phyloP scores from a whole-genome alignment of 2,329 filamentous ascomycete genomes.

The Aspergillus sp. region DNA sequence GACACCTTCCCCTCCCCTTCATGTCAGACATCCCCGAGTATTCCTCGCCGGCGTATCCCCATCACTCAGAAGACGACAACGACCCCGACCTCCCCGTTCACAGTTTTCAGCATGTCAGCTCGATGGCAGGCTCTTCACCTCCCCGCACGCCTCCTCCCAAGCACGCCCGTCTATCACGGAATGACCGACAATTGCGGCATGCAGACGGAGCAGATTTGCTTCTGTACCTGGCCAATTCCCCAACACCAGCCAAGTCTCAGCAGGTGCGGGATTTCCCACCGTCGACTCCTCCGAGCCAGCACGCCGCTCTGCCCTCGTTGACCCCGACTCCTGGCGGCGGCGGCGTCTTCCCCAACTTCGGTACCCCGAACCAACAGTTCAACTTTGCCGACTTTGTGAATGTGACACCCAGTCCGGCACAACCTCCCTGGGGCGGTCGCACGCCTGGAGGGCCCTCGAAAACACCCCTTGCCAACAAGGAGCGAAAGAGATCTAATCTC shows the following conservation, averaged over 20 bases:
- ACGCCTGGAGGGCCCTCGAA: conserved; percentile 59
- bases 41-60: conserved; percentile 50
- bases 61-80: conserved; percentile 69
- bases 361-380: conserved; percentile 81
- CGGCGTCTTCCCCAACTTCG: conserved; percentile 73
- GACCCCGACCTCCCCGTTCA: conserved; percentile 73
- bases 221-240: conserved; percentile 85
- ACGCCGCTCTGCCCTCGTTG: conserved; percentile 52
- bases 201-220: conserved; percentile 81
- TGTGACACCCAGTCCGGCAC: conserved; percentile 92
- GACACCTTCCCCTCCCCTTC: conserved; percentile 76
- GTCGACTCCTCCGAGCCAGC: conserved; percentile 74
- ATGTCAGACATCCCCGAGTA: conserved; percentile 71
- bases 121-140: conserved; percentile 73
- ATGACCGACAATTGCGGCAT: conserved; percentile 57
- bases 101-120: conserved; percentile 43
- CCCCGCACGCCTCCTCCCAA: conserved; percentile 76
- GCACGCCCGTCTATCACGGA: conserved; percentile 54
- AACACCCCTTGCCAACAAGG: conserved; percentile 69
- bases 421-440: conserved; percentile 71
- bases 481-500: conserved; percentile 78
- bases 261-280: conserved; percentile 60
- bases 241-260: conserved; percentile 69
- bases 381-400: conserved; percentile 98
- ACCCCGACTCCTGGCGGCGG: conserved; percentile 62